A percentile compares a stretch with the other conserved stretches of the same genome.
Evolutionary conservation across 2,329 filamentous ascomycete species (phyloP).

Genomic region (Anthostomella pinea): DNA sequence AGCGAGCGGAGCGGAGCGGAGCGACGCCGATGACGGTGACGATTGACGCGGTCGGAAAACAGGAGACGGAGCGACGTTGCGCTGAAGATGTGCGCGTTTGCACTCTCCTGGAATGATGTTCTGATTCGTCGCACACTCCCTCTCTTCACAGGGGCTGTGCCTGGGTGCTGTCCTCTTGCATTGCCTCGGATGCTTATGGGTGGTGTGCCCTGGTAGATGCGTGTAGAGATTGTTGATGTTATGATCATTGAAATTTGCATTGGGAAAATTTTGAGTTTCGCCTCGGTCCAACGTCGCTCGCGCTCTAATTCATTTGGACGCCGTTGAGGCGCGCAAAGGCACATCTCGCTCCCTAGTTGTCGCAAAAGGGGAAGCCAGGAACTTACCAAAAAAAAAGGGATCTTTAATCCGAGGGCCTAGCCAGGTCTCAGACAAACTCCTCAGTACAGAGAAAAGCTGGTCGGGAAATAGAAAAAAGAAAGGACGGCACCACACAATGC

Average conservation of each 20-base stretch:
- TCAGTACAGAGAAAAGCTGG: slow-evolving; percentile 12
- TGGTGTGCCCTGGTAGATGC: no score
- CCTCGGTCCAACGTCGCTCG: slow-evolving; percentile 13
- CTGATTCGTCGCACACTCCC: no score
- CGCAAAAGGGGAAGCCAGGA: no score
- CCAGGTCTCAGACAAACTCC: slow-evolving; percentile 19
- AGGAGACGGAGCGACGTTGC: no score
- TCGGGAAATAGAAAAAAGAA: slow-evolving; percentile 25
- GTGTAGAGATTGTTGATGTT: background rate
- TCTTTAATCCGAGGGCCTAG: no score
- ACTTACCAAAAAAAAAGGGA: slow-evolving; percentile 18
- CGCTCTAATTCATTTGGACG: slow-evolving; percentile 8
- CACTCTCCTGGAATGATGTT: no score
- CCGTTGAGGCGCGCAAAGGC: background rate
- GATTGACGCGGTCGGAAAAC: background rate
- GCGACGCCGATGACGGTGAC: no score
- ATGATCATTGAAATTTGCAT: slow-evolving; percentile 7
- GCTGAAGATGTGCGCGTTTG: no score
- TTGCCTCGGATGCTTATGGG: no score
- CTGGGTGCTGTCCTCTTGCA: no score
- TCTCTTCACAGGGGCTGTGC: no score
- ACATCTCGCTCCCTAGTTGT: no score
- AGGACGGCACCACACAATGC: slow-evolving; percentile 27
- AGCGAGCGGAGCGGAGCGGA: background rate
- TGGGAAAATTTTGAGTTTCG: slow-evolving; percentile 9